phyloP scores from a whole-genome alignment of 2,329 filamentous ascomycete genomes.

The Hypoxylon sp. region DNA sequence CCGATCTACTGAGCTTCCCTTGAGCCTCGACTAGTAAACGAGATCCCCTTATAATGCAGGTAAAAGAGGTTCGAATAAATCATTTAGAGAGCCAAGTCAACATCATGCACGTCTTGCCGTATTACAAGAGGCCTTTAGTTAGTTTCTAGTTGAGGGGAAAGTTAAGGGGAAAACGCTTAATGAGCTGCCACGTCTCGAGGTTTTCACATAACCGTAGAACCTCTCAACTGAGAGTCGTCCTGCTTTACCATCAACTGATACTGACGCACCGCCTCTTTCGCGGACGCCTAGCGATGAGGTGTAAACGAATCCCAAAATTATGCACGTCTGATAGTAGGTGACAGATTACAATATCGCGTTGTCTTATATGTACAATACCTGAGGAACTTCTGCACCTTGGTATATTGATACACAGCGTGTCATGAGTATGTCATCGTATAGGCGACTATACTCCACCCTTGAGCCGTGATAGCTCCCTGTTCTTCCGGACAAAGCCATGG shows the following conservation, averaged over 20 bases:
- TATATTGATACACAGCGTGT: not conserved
- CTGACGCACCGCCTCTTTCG: too few species aligned
- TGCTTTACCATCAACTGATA: not conserved
- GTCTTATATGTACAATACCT: not conserved
- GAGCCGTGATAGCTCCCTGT: slow-evolving; percentile 62
- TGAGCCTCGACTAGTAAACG: too few species aligned
- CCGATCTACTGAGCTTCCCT: too few species aligned
- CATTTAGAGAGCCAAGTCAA: too few species aligned
- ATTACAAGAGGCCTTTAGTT: too few species aligned
- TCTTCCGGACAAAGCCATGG: slow-evolving; percentile 57
- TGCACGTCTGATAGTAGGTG: not conserved
- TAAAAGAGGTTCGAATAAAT: too few species aligned
- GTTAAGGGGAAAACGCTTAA: too few species aligned
- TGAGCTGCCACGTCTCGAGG: too few species aligned
- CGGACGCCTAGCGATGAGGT: not conserved
- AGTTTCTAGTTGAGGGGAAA: too few species aligned
- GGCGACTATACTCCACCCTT: slow-evolving; percentile 57
- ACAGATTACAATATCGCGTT: not conserved
- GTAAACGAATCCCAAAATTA: not conserved
- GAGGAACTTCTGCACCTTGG: not conserved
- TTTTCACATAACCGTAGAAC: too few species aligned
- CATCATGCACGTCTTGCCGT: too few species aligned
- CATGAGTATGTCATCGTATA: not conserved
- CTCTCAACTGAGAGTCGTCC: not conserved
- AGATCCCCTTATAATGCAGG: too few species aligned